Conservation (phyloP, 192 early-diverging fungal genomes). For the Entomortierella chlamydospora region DNA sequence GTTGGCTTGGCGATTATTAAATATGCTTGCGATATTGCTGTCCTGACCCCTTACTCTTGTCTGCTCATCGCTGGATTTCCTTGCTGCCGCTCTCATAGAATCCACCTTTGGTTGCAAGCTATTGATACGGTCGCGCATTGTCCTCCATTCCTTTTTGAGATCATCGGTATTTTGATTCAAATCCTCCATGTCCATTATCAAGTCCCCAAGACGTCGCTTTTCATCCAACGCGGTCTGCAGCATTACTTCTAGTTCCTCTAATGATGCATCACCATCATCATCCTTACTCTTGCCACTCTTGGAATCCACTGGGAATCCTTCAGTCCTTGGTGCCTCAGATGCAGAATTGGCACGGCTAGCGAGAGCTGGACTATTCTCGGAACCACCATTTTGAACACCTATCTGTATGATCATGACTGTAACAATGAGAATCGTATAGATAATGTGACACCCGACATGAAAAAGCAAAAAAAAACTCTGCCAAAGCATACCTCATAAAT, state of each 20-base stretch:
- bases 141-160: conserved; percentile 29
- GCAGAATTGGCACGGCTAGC: not conserved
- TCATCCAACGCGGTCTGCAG: conserved; percentile 38
- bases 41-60: not conserved
- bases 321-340: not conserved
- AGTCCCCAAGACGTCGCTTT: conserved; percentile 37
- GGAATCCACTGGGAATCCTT: not conserved
- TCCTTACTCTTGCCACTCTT: not conserved
- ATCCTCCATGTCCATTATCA: conserved; percentile 40
- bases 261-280: conserved; percentile 22
- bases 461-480: too few species aligned
- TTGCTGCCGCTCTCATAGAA: not conserved
- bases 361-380: not conserved
- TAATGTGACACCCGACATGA: too few species aligned
- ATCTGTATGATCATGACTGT: too few species aligned
- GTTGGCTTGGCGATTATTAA: not conserved
- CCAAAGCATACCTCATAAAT: conserved; percentile 3
- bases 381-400: too few species aligned
- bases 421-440: too few species aligned
- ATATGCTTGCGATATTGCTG: not conserved
- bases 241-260: conserved; percentile 40
- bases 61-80: not conserved
- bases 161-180: conserved; percentile 1
- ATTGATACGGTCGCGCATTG: conserved; percentile 29
- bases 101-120: conserved; percentile 16